Conservation (phyloP, 2,329 filamentous ascomycete genomes). For the Alternaria incomplexa region DNA sequence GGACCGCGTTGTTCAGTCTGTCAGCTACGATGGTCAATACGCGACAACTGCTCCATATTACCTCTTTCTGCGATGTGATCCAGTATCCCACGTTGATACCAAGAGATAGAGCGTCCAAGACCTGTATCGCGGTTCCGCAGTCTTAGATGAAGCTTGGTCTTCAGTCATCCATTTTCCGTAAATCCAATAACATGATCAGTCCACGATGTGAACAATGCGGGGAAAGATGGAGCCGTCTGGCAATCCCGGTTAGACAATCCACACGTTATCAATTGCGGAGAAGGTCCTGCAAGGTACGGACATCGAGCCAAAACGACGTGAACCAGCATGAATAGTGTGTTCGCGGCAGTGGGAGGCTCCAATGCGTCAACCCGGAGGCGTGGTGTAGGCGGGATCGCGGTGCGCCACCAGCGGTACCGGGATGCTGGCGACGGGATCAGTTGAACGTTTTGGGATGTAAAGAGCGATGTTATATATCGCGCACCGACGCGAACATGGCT, state of each 20-base stretch:
- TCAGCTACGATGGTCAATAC: background rate
- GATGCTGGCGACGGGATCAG: slow-evolving; percentile 6
- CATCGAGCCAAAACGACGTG: background rate
- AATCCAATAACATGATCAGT: background rate
- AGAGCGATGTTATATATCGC: slow-evolving; percentile 4
- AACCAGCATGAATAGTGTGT: background rate
- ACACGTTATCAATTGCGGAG: slow-evolving; percentile 2
- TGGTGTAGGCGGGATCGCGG: background rate
- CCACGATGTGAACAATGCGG: background rate
- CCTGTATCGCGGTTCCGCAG: background rate
- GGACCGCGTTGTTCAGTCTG: background rate
- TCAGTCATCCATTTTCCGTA: background rate
- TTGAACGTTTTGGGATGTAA: slow-evolving; percentile 15
- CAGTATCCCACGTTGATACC: background rate
- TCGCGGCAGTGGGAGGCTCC: background rate
- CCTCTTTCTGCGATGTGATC: background rate
- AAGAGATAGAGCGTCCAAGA: background rate
- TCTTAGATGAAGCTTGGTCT: background rate
- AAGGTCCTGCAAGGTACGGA: slow-evolving; percentile 2
- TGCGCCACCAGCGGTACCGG: background rate
- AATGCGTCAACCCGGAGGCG: background rate
- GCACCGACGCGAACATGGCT: background rate
- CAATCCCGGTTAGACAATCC: background rate
- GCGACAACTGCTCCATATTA: background rate
- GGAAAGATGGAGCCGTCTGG: background rate